These are phyloP conservation scores for Phalaenopsis aphrodite DNA, from an alignment of 106 monocot genomes.

Conservation along the genomic window DNA sequence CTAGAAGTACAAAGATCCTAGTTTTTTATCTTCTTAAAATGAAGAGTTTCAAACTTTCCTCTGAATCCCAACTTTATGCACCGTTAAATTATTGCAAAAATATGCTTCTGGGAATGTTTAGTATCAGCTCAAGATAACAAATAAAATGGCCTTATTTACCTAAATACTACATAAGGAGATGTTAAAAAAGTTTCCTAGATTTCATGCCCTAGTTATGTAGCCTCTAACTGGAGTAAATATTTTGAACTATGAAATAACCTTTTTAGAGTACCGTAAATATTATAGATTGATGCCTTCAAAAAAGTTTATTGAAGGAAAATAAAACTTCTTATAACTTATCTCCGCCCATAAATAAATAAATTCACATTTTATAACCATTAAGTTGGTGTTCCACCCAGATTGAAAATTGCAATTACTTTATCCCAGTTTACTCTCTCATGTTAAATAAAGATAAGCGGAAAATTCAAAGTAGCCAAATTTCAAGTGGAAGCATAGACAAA, in stretches of 20 bases:
- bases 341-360: neutral
- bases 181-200: neutral
- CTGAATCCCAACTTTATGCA: no score
- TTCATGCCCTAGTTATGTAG: neutral
- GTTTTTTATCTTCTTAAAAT: neutral
- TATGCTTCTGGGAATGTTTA: neutral
- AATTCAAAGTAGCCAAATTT: neutral
- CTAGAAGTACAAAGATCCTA: neutral
- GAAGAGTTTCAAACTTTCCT: neutral
- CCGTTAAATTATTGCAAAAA: neutral
- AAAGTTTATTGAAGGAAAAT: neutral
- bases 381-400: neutral
- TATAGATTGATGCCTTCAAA: neutral
- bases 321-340: neutral
- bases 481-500: neutral
- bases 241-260: neutral
- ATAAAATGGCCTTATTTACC: neutral
- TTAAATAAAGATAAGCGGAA: neutral
- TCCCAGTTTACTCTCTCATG: neutral
- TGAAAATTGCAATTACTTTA: neutral
- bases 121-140: neutral
- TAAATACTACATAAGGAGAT: neutral
- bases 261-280: neutral
- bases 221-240: neutral
- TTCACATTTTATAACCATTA: neutral